Conservation (phyloP, 495 filamentous ascomycete genomes). For the Daldinia grandis region DNA sequence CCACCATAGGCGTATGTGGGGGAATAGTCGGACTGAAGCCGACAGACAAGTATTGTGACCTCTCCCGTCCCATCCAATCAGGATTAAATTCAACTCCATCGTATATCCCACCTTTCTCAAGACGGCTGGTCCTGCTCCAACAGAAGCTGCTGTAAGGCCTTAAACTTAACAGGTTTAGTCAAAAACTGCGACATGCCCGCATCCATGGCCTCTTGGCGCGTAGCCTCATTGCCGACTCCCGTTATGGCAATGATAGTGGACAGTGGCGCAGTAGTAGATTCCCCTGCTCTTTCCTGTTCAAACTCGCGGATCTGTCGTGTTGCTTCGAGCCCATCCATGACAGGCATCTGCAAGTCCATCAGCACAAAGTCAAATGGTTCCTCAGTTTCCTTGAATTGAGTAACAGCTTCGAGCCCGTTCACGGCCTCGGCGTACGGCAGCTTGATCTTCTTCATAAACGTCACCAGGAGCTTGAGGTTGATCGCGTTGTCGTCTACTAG, state of each 20-base stretch:
- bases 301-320: slow-evolving; percentile 64
- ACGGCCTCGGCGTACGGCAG: slow-evolving; percentile 50
- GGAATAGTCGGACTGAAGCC: neutral
- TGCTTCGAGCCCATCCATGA: slow-evolving; percentile 69
- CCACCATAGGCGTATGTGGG: neutral
- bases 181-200: slow-evolving; percentile 74
- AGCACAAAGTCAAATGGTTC: slow-evolving; percentile 61
- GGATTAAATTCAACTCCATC: neutral
- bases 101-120: neutral
- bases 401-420: slow-evolving; percentile 57
- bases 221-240: slow-evolving; percentile 68
- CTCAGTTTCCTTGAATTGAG: slow-evolving; percentile 46
- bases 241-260: slow-evolving; percentile 74
- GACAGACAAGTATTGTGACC: neutral
- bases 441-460: slow-evolving; percentile 63
- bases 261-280: slow-evolving; percentile 31
- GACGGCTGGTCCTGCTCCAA: slow-evolving; percentile 10
- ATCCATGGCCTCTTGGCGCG: slow-evolving; percentile 69
- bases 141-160: slow-evolving; percentile 30
- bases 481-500: slow-evolving; percentile 81
- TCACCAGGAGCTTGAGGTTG: slow-evolving; percentile 73
- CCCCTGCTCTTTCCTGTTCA: slow-evolving; percentile 48
- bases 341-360: slow-evolving; percentile 75
- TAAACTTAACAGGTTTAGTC: slow-evolving; percentile 70
- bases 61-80: neutral